Base-by-base conservation (phyloP, 805 yeast genomes). In the Schwanniomyces pseudopolymorphus region DNA sequence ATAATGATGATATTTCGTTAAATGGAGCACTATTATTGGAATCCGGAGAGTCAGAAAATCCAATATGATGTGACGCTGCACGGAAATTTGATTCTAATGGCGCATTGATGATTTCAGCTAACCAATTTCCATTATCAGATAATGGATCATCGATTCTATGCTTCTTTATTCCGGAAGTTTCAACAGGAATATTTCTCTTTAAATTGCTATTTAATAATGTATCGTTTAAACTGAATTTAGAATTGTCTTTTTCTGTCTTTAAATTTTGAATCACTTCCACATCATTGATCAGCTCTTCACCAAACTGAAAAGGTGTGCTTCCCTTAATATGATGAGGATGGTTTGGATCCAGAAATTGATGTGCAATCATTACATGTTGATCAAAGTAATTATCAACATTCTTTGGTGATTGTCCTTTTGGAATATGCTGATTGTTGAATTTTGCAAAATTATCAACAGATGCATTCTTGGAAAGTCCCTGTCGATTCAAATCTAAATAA, bases 61-160 rank as follows among this genome's bases (percentile, higher is more conserved):
- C 90, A 45, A 85, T 78, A 39, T 31, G 26, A 50, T 83, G 81
- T 49, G 74, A 74, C 33, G 69, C 76, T 41, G 72, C 84, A 46
- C 39, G 35, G 13, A 84, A 79, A 45, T 80, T 78, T 26, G 77
- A 73, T 40, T 83, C 87, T 51, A 79, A 75, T 5, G 89, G 87
- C 1, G 87, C 80, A 45, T 74, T 81, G 42, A 86, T 79, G 54
- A 87, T 84, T 51, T 85, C 89, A 26, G 81, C 75, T 13, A 87
- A 67, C 91, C 92, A 85, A 48, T 81, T 84, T 24, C 78, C 80
- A 8, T 68, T 48, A 24, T 44, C 40, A 13, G 27, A 19, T 25
- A 36, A 35, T 16, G 43, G 20, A 17, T 48, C 48, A 16, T 44
- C 46, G 10, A 33, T 17, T 21, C 46, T 43, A 11, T 21, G 19